Evolutionary conservation across 257 asterid species (phyloP), one percentile per base, ranked within the genome.

Genomic region (Primulina huaijiensis): DNA sequence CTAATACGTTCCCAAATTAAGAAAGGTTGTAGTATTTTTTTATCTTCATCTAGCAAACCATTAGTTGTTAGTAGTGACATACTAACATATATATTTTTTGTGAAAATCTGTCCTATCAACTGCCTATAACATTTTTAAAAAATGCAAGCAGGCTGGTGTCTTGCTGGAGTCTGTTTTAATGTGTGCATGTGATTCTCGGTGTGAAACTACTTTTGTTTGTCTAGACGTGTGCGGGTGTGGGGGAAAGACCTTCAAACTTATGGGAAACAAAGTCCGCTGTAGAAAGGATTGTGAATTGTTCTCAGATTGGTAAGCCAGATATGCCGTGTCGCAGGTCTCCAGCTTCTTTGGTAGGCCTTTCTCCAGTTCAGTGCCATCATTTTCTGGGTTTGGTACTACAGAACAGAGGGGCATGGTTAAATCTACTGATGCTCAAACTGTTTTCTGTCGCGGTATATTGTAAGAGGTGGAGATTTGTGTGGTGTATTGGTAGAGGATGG

Each of bases 341-440:
- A 78, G 21, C 21, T 50, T 16, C 57, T 50, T 60, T 2, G 87
- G 86, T 59, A 62, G 76, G 33, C 66, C 75, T 35, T 69, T 79
- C 78, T 85, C 81, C 63, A 78, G 72, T 64, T 78, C 68, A 31
- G 77, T 71, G 79, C 78, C 85, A 71, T 61, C 72, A 52, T 75
- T 80, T 58, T 77, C 95, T 21, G 85, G 88, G 67, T 84, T 85
- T 25, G 90, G 91, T 46, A 86, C 81, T 33, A 87, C 84, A 23
- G 89, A 82, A 78, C 76, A 71, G 52, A 82, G 87, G 68, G 91
- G 87, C 94, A 90, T 92, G 86, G 82, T 82, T 56, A 73, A 76
- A 35, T 57, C 20, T 66, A 60, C 21, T 60, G 71, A 67, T 72
- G 62, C 60, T 34, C 17, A 50, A 43, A 56, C 68, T 61, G 72